A percentile compares a stretch with the other conserved stretches of the same genome.
phyloP scores from a whole-genome alignment of 257 asterid species.

The Marsdenia floribunda region DNA sequence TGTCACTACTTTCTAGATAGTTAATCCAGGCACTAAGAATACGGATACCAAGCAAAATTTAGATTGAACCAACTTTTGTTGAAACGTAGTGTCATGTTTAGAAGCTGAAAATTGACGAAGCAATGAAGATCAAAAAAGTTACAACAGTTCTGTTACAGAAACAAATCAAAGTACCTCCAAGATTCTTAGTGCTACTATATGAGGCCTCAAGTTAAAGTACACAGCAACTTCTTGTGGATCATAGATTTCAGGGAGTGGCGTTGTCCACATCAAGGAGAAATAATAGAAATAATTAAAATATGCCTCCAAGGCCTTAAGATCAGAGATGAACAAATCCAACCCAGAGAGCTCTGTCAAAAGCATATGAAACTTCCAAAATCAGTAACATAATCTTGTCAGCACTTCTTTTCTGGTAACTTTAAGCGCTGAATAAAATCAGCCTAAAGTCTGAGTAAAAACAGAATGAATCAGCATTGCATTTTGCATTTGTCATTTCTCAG shows the following conservation, averaged over 20 bases:
- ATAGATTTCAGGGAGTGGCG: slow-evolving; percentile 85
- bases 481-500: neutral
- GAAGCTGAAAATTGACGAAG: neutral
- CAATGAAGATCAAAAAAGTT: neutral
- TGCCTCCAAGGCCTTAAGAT: slow-evolving; percentile 74
- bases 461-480: neutral
- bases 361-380: slow-evolving; percentile 16
- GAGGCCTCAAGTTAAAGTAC: slow-evolving; percentile 87
- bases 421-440: neutral
- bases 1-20: neutral
- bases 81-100: neutral
- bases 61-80: neutral
- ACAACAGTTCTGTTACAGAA: slow-evolving; percentile 3
- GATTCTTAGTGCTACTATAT: slow-evolving; percentile 72
- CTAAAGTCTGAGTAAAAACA: neutral
- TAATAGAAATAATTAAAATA: slow-evolving; percentile 59
- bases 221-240: slow-evolving; percentile 62
- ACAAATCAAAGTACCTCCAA: slow-evolving; percentile 57
- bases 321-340: slow-evolving; percentile 72
- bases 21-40: neutral
- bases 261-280: slow-evolving; percentile 72
- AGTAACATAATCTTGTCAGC: slow-evolving; percentile 5
- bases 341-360: slow-evolving; percentile 70
- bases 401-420: neutral
- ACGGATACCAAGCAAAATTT: neutral